Percentiles rank a stretch among this genome's conserved stretches.
These are phyloP conservation scores for Sparassis latifolia DNA, from an alignment of 1,284 basidiomycete species.

Conservation along the genomic window DNA sequence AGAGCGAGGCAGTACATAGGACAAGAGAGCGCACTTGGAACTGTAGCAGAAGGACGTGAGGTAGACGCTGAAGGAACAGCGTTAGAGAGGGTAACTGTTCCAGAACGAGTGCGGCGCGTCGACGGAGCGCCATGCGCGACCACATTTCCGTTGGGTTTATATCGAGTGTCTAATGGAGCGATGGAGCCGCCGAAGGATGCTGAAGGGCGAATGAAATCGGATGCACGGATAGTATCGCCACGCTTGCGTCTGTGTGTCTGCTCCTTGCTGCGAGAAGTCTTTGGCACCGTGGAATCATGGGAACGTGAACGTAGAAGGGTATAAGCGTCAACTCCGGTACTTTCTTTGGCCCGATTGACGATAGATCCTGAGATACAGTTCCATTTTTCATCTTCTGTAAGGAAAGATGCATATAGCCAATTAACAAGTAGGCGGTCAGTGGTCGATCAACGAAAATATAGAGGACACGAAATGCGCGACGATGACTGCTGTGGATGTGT, in stretches of 20 bases:
- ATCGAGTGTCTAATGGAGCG: not conserved
- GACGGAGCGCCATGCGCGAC: not conserved
- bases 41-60: not conserved
- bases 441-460: not conserved
- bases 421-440: not conserved
- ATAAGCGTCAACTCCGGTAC: slow-evolving; percentile 12
- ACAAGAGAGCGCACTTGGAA: not conserved
- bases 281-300: not conserved
- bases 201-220: slow-evolving; percentile 29
- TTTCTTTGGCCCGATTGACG: not conserved
- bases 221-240: slow-evolving; percentile 42
- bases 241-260: slow-evolving; percentile 30
- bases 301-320: slow-evolving; percentile 6
- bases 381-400: slow-evolving; percentile 15
- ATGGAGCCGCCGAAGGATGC: slow-evolving; percentile 6
- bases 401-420: not conserved
- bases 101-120: slow-evolving; percentile 24
- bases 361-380: not conserved
- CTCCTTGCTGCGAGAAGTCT: slow-evolving; percentile 5
- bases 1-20: too few species aligned
- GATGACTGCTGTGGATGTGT: not conserved
- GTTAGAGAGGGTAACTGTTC: slow-evolving; percentile 22
- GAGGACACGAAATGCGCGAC: not conserved
- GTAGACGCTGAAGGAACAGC: slow-evolving; percentile 1
- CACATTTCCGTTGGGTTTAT: not conserved